phyloP scores from a whole-genome alignment of 2,329 filamentous ascomycete genomes.

The Colletotrichum echinochloae region DNA sequence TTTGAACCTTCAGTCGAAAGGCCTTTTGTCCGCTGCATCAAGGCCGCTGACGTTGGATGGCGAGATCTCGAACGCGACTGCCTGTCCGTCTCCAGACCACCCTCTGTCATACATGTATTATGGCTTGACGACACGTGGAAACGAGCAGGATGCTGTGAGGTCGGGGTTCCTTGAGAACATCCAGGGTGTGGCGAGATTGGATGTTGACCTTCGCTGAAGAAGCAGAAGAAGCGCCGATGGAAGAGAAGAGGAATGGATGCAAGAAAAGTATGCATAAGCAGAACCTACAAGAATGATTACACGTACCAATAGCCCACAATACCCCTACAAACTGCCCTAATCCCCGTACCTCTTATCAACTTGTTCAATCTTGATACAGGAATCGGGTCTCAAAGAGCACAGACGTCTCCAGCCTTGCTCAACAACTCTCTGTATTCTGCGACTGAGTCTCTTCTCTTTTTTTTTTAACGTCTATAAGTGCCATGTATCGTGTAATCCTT shows the following conservation, averaged over 20 bases:
- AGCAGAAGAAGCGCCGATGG: neutral
- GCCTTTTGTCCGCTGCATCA: neutral
- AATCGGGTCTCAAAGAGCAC: neutral
- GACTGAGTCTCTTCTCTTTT: too few species aligned
- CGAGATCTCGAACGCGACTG: neutral
- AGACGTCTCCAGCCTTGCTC: neutral
- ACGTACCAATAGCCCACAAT: neutral
- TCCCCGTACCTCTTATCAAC: too few species aligned
- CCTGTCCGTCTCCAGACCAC: slow-evolving; percentile 11
- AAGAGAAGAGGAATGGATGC: neutral
- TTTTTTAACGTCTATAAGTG: slow-evolving; percentile 59
- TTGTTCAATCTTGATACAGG: neutral
- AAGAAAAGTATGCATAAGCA: neutral
- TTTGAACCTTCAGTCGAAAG: neutral
- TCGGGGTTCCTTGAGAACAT: slow-evolving; percentile 51
- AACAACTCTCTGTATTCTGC: neutral
- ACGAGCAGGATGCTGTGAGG: slow-evolving; percentile 43
- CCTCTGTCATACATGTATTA: slow-evolving; percentile 18
- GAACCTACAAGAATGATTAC: slow-evolving; percentile 13
- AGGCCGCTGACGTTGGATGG: neutral
- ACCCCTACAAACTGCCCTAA: neutral
- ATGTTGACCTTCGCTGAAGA: slow-evolving; percentile 51
- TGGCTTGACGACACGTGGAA: slow-evolving; percentile 35
- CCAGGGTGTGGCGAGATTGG: slow-evolving; percentile 52
- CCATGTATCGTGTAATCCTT: slow-evolving; percentile 77